A percentile compares a stretch with the other conserved stretches of the same genome.
Evolutionary conservation across 208 protist species (phyloP).

Genomic region (Leishmania aethiopica): DNA sequence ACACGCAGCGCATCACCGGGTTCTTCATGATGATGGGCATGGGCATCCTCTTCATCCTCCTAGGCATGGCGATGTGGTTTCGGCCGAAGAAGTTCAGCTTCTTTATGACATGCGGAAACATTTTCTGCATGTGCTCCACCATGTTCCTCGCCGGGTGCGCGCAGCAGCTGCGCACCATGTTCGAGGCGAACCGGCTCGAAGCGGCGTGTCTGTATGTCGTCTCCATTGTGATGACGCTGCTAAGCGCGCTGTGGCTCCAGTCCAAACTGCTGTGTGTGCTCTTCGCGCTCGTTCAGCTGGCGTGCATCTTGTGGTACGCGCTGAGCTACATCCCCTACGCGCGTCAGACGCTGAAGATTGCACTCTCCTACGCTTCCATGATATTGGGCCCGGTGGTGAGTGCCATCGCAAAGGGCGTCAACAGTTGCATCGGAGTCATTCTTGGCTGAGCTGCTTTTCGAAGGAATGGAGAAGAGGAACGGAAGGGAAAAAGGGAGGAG

Average conservation of each 20-base stretch:
- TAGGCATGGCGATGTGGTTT: constrained; percentile 69
- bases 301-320: constrained; percentile 84
- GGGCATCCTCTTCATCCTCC: constrained; percentile 77
- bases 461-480: not conserved
- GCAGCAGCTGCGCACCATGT: constrained; percentile 81
- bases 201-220: constrained; percentile 71
- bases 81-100: constrained; percentile 90
- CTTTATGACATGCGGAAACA: constrained; percentile 88
- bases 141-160: constrained; percentile 85
- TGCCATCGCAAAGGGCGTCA: constrained; percentile 29
- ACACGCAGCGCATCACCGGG: constrained; percentile 77
- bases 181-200: constrained; percentile 74
- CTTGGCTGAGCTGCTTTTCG: constrained; percentile 1
- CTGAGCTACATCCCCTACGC: constrained; percentile 91
- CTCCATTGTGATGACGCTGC: constrained; percentile 75
- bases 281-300: constrained; percentile 69
- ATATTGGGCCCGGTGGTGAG: constrained; percentile 33
- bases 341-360: constrained; percentile 55
- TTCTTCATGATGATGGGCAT: constrained; percentile 88
- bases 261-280: constrained; percentile 62
- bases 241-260: constrained; percentile 64
- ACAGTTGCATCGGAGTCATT: constrained; percentile 25
- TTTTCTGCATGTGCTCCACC: constrained; percentile 85
- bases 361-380: constrained; percentile 27
- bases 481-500: not conserved